Evolutionary conservation across 345 rosid species (phyloP).

Genomic region (Linum tenue): DNA sequence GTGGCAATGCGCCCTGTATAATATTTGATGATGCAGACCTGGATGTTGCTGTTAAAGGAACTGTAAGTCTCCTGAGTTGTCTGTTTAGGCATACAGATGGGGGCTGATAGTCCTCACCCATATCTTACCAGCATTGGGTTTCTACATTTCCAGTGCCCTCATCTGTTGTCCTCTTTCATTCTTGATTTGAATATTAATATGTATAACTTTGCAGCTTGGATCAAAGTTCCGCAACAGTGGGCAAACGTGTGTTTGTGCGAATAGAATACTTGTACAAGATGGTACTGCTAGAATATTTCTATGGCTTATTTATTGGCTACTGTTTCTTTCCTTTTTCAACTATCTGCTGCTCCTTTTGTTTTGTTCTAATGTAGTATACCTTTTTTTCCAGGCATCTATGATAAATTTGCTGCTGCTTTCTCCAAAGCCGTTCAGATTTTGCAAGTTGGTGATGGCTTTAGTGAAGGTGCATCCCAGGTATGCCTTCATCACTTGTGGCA

Average conservation of each 20-base stretch:
- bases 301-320: not conserved
- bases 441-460: conserved; percentile 94
- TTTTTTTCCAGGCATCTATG: conserved; percentile 67
- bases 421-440: conserved; percentile 75
- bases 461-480: conserved; percentile 73
- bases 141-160: no score
- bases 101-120: no score
- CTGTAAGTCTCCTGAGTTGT: conserved; percentile 42
- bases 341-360: conserved; percentile 1
- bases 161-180: not conserved
- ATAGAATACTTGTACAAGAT: conserved; percentile 89
- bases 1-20: conserved; percentile 97
- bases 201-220: conserved; percentile 57
- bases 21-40: conserved; percentile 90
- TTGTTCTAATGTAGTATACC: not conserved
- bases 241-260: conserved; percentile 95
- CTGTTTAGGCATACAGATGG: no score
- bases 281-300: conserved; percentile 37
- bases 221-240: conserved; percentile 94
- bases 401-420: conserved; percentile 74
- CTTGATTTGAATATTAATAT: not conserved
- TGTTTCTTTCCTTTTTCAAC: not conserved
- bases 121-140: no score
- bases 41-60: conserved; percentile 89
- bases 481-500: not conserved